Base-by-base conservation (phyloP, 129 eudicot genomes). In the Centella asiatica region DNA sequence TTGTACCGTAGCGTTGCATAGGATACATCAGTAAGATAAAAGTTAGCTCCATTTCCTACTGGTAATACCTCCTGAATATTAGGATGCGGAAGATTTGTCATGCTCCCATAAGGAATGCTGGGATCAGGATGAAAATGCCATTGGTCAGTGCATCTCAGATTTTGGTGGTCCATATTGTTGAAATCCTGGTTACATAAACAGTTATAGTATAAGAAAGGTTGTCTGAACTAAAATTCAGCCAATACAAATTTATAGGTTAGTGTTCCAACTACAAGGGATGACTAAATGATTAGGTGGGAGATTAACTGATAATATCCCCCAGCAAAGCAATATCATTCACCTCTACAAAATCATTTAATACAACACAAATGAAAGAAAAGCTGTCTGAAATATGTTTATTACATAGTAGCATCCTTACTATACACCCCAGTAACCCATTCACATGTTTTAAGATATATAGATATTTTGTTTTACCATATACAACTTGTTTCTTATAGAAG, bases 131-230 rank as follows among this genome's bases (percentile, higher is more conserved):
- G 85, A 29, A 77, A 67, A 64, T 75, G 83, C 61, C 45, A 28
- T 29, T 69, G 77, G 22, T 72, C 68, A 57, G 68, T 85, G 83
- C 36, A 33, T 60, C 66, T 80, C 84, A 45, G 37, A 73, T 71
- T 82, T 71, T 60, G 72, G 86, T 66, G 77, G 69, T 44, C 65
- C 74, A 77, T 72, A 84, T 47, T 37, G 69, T 80, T n/a, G n/a
- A 75, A 82, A 71, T 83, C 82, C 64, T 78, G 81, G 49, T 85
- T 88, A 72, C 87, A 84, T 90, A 89, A 85, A 25, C 32, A 67
- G 47, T 66, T 28, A 24, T 60, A 68, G 28, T 60, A 40, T 34
- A 67, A 10, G 37, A 22, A 42, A 29, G 44, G 32, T 7, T 9
- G 45, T 64, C 24, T 3, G 23, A 56, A 27, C 19, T n/a, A 13